phyloP scores from a whole-genome alignment of 257 asterid species.

The Przewalskia tangutica region DNA sequence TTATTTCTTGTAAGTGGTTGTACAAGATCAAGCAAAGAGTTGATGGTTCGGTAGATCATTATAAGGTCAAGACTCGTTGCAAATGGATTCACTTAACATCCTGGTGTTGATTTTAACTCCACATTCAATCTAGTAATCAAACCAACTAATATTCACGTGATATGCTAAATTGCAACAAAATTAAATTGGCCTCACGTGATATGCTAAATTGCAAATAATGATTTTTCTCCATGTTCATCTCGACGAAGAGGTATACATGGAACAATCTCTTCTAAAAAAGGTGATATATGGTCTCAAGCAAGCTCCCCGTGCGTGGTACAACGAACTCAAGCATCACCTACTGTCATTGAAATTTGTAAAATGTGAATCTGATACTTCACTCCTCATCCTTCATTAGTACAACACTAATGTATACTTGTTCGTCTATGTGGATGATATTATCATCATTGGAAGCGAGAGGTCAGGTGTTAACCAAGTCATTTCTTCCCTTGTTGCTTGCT shows the following conservation, averaged over 20 bases:
- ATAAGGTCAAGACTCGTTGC: neutral
- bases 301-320: neutral
- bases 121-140: neutral
- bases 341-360: neutral
- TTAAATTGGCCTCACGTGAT: neutral
- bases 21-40: neutral
- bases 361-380: neutral
- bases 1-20: neutral
- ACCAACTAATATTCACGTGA: neutral
- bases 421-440: neutral
- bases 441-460: neutral
- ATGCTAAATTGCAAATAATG: neutral
- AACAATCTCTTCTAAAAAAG: neutral
- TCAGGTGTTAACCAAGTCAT: neutral
- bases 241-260: neutral
- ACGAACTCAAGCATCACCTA: neutral
- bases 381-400: neutral
- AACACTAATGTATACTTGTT: neutral
- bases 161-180: neutral
- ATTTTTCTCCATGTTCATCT: neutral
- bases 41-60: neutral
- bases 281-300: neutral
- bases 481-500: neutral
- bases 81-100: neutral
- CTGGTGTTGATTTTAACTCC: neutral